A percentile compares a stretch with the other conserved stretches of the same genome.
These are phyloP conservation scores for Colletotrichum navitas DNA, from an alignment of 2,329 filamentous ascomycete genomes.

Conservation along the genomic window DNA sequence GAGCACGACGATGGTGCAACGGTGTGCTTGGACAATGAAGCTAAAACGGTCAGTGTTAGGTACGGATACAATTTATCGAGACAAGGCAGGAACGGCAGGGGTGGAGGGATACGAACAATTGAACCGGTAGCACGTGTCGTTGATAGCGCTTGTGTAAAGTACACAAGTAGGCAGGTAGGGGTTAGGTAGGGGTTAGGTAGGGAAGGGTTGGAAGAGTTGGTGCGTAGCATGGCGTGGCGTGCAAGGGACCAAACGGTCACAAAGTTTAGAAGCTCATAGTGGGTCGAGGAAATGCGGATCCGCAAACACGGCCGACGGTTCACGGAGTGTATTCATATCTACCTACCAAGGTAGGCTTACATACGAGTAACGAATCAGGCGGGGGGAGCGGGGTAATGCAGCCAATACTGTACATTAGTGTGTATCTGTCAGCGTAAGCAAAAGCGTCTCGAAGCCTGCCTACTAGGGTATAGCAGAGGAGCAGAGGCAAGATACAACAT, in stretches of 20 bases:
- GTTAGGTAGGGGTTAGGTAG: too few relatives aligned
- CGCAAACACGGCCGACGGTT: conserved; percentile 12
- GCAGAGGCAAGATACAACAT: not conserved
- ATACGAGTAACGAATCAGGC: not conserved
- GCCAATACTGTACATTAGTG: too few relatives aligned
- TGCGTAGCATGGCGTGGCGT: not conserved
- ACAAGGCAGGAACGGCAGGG: conserved; percentile 1
- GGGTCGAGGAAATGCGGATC: conserved; percentile 8
- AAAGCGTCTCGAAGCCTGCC: conserved; percentile 2
- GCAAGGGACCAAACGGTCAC: conserved; percentile 20
- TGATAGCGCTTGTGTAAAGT: not conserved
- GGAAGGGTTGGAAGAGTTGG: not conserved
- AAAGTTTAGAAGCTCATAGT: conserved; percentile 20
- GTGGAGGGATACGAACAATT: conserved; percentile 5
- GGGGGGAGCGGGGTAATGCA: not conserved
- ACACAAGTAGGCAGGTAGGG: not conserved
- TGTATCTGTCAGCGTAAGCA: not conserved
- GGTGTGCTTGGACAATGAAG: conserved; percentile 9
- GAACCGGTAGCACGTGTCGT: conserved; percentile 16
- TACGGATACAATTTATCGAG: not conserved
- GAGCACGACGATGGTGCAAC: conserved; percentile 11
- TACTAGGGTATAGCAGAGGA: not conserved
- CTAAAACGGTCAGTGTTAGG: conserved; percentile 28
- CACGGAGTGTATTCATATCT: not conserved
- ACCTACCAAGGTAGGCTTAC: too few relatives aligned